Percentiles rank a stretch among this genome's conserved stretches.
Conservation (phyloP, 1,139 yeast genomes). For the Suhomyces panamericanus region DNA sequence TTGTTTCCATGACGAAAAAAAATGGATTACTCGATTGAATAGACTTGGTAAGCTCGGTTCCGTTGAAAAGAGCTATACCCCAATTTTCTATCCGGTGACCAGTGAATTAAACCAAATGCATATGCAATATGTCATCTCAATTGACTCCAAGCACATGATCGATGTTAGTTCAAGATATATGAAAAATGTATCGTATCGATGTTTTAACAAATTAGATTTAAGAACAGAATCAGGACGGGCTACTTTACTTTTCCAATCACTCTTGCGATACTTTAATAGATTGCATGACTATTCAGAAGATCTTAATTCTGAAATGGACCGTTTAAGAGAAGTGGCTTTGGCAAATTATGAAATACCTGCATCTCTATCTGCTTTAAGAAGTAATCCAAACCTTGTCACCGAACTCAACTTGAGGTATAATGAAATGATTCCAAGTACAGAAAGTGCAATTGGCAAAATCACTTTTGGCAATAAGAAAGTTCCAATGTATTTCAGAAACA, state of each 20-base stretch:
- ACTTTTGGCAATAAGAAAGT: conserved; percentile 18
- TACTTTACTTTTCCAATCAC: conserved; percentile 27
- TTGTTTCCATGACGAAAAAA: conserved; percentile 34
- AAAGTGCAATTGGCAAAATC: conserved; percentile 19
- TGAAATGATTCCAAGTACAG: conserved; percentile 23
- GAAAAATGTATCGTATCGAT: conserved; percentile 35
- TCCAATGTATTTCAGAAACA: conserved; percentile 27
- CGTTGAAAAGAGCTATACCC: conserved; percentile 16
- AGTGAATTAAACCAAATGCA: conserved; percentile 34
- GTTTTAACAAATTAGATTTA: conserved; percentile 33
- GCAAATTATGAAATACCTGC: conserved; percentile 29
- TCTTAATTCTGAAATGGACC: conserved; percentile 23
- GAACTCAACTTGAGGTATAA: conserved; percentile 30
- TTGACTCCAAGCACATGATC: conserved; percentile 22
- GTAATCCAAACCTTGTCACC: conserved; percentile 34
- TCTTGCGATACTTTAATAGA: conserved; percentile 25
- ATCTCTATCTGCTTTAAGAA: conserved; percentile 31
- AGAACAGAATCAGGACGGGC: conserved; percentile 34
- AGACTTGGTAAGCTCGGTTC: conserved; percentile 14
- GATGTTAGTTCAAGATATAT: conserved; percentile 41
- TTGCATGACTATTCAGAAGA: conserved; percentile 5
- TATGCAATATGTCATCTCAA: conserved; percentile 36
- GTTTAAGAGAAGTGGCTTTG: conserved; percentile 27
- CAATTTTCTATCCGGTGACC: conserved; percentile 25
- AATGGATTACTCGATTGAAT: conserved; percentile 26